Base-by-base conservation (phyloP, 2,329 filamentous ascomycete species). In the Monosporascus sp. region DNA sequence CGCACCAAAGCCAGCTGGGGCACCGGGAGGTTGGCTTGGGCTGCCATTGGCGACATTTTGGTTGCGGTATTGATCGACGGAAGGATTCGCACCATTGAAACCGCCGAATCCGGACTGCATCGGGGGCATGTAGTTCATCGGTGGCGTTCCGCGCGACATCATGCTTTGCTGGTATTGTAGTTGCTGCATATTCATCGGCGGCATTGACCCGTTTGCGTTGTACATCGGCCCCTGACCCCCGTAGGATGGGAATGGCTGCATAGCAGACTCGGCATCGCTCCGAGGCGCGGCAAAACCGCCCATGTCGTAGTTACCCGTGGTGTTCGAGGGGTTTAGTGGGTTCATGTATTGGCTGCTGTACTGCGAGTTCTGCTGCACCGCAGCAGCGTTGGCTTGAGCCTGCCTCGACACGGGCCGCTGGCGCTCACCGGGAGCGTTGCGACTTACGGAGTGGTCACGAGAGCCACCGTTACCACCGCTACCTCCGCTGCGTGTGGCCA, bases 401-500 rank as follows among this genome's bases (percentile, higher is more conserved):
- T 85, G 82, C 45, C 81, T 73, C 9, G 83, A 84, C 14, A 74
- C 70, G 27, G 83, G 82, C 49, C 82, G 78, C 63, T 79, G 78
- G 40, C 81, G 75, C 51, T 82, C 78, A 52, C 76, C 76, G 38
- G 71, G 66, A 20, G 72, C 70, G 53, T 74, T 71, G 59, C 71
- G 71, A 54, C 73, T 71, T 52, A 75, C 77, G 31, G 69, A 69
- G 56, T 76, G 73, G 34, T 79, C 77, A 26, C 76, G 75, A 43
- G 77, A 74, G 51, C 66, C 71, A 38, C 72, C 69, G 22, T 73
- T 73, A 11, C 73, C 69, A 37, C 72, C 69, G 45, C 66, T 63
- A 55, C 61, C 65, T 37, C 70, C 65, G 34, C 71, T 82, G 44
- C 85, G 76, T 27, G 84, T 87, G 6, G 93, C 95, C 38, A 99